Conservation (phyloP, 441 rosid species). For the Aquilaria agallochum region DNA sequence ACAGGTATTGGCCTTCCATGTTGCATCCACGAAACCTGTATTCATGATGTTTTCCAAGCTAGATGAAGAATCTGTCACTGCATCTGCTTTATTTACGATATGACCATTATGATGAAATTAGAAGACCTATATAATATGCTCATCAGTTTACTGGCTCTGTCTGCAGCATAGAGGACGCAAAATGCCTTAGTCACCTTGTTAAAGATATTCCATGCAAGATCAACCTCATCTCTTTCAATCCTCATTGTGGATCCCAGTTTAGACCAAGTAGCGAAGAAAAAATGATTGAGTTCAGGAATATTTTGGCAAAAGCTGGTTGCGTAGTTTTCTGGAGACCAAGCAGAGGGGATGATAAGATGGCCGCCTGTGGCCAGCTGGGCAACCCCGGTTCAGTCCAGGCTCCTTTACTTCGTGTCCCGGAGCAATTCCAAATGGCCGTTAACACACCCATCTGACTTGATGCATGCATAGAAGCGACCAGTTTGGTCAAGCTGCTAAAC, state of each 20-base stretch:
- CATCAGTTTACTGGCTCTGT: background rate
- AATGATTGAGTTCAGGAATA: constrained; percentile 75
- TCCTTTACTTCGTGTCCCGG: constrained; percentile 73
- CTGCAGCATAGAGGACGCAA: constrained; percentile 82
- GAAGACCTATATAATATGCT: no score
- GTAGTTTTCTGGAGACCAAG: constrained; percentile 57
- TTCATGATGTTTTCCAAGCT: no score
- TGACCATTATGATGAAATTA: no score
- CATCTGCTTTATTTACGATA: no score
- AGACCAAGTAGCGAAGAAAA: constrained; percentile 60
- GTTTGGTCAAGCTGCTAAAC: background rate
- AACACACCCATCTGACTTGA: constrained; percentile 16
- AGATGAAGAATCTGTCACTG: no score
- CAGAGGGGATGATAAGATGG: constrained; percentile 95
- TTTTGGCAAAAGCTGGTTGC: constrained; percentile 65
- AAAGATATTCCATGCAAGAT: constrained; percentile 95
- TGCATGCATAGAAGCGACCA: background rate
- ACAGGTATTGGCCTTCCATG: no score
- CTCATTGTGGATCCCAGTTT: constrained; percentile 76
- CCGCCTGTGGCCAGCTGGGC: constrained; percentile 98
- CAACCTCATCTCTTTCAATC: constrained; percentile 85
- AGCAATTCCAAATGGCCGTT: constrained; percentile 56
- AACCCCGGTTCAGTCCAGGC: constrained; percentile 56
- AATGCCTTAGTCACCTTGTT: constrained; percentile 73
- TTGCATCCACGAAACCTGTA: no score